phyloP scores from a whole-genome alignment of 2,329 filamentous ascomycete species.

The Aspergillus neotritici region DNA sequence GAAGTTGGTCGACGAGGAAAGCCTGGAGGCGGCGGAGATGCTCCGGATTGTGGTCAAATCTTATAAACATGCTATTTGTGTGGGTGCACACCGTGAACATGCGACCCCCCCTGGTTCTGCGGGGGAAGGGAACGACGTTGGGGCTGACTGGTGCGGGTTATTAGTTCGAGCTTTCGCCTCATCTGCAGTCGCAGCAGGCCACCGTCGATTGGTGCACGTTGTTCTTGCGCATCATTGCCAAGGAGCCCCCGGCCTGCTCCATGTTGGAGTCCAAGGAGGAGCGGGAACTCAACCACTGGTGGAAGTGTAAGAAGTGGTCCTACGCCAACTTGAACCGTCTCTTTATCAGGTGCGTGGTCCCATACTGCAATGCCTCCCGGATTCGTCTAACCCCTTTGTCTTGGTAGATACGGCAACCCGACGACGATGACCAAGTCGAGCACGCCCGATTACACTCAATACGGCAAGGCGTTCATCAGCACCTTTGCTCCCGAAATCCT shows the following conservation, averaged over 20 bases:
- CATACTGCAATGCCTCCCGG: neutral
- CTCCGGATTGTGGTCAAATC: constrained; percentile 89
- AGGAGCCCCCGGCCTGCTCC: constrained; percentile 70
- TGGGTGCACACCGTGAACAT: constrained; percentile 43
- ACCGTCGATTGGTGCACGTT: constrained; percentile 96
- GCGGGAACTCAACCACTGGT: constrained; percentile 93
- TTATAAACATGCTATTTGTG: constrained; percentile 97
- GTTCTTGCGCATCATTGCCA: constrained; percentile 84
- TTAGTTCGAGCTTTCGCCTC: constrained; percentile 77
- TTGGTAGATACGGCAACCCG: constrained; percentile 77
- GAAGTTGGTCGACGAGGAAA: constrained; percentile 82
- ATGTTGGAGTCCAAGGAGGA: constrained; percentile 77
- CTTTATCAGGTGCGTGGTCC: constrained; percentile 67
- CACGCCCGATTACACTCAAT: constrained; percentile 68
- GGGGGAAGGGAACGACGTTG: neutral
- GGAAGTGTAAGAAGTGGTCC: constrained; percentile 99
- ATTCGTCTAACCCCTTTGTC: constrained; percentile 5
- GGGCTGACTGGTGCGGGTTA: constrained; percentile 26
- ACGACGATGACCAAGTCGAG: constrained; percentile 67
- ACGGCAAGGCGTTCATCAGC: constrained; percentile 83
- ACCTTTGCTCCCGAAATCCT: constrained; percentile 94
- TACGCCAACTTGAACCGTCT: constrained; percentile 96
- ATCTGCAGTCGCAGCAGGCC: constrained; percentile 70
- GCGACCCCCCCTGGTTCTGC: neutral
- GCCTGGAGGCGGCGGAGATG: constrained; percentile 94